Base-by-base conservation (phyloP, 345 rosid species). In the Litchi chinensis region DNA sequence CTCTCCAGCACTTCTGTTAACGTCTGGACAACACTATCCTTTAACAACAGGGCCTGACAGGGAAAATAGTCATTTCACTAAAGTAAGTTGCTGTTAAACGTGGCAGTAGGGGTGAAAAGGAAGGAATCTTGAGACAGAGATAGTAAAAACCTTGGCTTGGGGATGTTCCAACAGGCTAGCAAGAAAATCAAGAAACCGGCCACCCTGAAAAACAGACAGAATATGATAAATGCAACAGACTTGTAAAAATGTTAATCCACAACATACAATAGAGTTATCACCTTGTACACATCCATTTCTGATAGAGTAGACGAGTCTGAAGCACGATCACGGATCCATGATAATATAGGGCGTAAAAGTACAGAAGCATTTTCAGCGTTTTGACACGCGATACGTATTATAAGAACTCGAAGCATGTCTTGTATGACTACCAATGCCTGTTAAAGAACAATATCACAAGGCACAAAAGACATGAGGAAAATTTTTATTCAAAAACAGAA, bases 381-480 rank as follows among this genome's bases (percentile, higher is more conserved):
- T 86, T 88, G 95, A 87, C 83, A 85, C 82, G 97, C 94, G 79
- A 93, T 74, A 37, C 97, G 98, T 81, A 91, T 78, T 63, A 96
- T 87, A 86, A 96, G 95, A 83, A 96, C 93, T 77, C 97, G 88
- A 83, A 96, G 94, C 97, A 96, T 94, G 86, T 94, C 98, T 86
- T 89, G 95, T 80, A 94, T 89, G 83, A 96, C 98, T 69, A 84
- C 92, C 87, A 93, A 84, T 50, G 91, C 89, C 99, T 96, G 91
- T 74, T 73, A 71, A 80, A 73, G 77, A 71, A 44, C 56, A 60
- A 72, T 70, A 81, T 52, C 70, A 76, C 68, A 41, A 54, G 64
- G 32, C 63, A 78, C 67, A 56, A 84, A 66, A 82, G 32, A 48
- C 56, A 76, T 8, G 65, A 19, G 72, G 19, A 56, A 68, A 56